Percentiles rank a stretch among this genome's conserved stretches.
These are phyloP conservation scores for Rhodamnia rubescens DNA, from an alignment of 345 rosid genomes.

Conservation along the genomic window DNA sequence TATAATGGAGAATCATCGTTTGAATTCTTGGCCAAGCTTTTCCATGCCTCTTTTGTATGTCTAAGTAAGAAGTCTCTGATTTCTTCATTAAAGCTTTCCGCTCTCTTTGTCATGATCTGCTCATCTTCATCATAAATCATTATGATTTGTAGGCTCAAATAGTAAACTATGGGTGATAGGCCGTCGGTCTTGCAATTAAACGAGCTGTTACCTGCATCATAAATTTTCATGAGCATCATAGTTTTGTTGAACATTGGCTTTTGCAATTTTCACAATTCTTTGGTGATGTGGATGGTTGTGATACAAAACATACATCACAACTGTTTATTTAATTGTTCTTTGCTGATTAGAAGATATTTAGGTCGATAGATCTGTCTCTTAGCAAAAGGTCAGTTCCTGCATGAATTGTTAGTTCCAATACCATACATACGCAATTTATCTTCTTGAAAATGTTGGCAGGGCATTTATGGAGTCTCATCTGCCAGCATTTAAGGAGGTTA, in stretches of 20 bases:
- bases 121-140: not conserved
- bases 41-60: not conserved
- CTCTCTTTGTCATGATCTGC: not conserved
- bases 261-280: not conserved
- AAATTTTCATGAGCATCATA: not conserved
- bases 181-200: not conserved
- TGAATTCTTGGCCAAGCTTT: not conserved
- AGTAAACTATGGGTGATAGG: not conserved
- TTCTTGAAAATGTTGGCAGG: constrained; percentile 17
- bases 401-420: not conserved
- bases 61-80: not conserved
- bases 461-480: constrained; percentile 80
- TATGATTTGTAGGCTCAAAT: not conserved
- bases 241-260: not conserved
- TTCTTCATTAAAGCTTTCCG: not conserved
- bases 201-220: not conserved
- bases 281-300: not conserved
- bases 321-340: not conserved
- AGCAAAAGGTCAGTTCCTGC: not conserved
- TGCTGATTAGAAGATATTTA: not conserved
- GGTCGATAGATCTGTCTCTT: not conserved
- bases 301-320: not conserved
- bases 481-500: constrained; percentile 46
- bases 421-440: not conserved
- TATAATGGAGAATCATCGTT: too few species aligned